Evolutionary conservation across 2,329 filamentous ascomycete species (phyloP), one percentile per base, ranked within the genome.

Genomic region (Leptographium procerum): DNA sequence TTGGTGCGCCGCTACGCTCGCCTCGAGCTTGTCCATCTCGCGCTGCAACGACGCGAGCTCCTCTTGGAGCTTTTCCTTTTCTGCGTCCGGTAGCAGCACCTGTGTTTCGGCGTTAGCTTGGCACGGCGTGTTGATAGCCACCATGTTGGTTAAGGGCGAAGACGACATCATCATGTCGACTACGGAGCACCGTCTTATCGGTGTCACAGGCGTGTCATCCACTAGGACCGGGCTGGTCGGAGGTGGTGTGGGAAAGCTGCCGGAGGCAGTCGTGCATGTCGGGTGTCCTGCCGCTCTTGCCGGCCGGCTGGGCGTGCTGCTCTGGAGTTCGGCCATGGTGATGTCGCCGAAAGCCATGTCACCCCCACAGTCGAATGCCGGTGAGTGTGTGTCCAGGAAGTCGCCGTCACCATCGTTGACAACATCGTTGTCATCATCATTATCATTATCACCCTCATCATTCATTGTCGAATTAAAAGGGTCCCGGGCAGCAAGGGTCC

Each of bases 211-310:
- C 10, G 62, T 61, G 26, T 19, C 14, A 14, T 40, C 50, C 2
- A 67, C 60, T 62, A 4, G 11, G 4, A 69, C 63, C 2, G 78
- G 77, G 48, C 80, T 83, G 0, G 81, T 83, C 2, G 76, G 73
- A 1, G 81, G 81, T 0, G 81, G 81, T 0, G 79, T 81, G 5
- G 76, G 76, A 61, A 83, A 82, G 0, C 78, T 81, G n/a, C 50
- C 58, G 1, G 33, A 28, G 33, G 40, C n/a, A 22, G 36, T 24
- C 10, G 40, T n/a, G 40, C 40, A 43, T 6, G 51, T 69, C 66
- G 48, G 69, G 66, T 19, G 70, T 65, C 2, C 45, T 53, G 31
- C 28, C 55, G 47, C 28, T 11, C 29, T 52, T 29, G 66, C 60
- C 8, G 63, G 58, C 16, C 69, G 66, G 0, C 74, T 73, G 0